Conservation (phyloP, 441 rosid species). For the Pelargonium myrrhifolium region DNA sequence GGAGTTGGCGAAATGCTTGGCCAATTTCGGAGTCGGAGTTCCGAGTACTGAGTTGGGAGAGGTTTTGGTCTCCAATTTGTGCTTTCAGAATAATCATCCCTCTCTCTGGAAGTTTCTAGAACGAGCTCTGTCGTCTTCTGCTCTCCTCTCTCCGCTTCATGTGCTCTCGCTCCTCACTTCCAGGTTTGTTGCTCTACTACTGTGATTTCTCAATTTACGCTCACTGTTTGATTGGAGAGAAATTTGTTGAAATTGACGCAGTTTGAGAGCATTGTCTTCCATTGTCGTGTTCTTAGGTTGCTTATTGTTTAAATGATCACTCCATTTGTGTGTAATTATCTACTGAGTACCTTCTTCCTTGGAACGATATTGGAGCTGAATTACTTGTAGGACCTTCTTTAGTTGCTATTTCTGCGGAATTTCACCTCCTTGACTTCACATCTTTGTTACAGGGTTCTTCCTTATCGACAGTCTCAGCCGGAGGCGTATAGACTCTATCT, state of each 20-base stretch:
- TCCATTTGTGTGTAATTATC: not conserved
- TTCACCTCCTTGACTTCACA: not conserved
- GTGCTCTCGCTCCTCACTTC: conserved; percentile 48
- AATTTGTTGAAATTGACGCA: not conserved
- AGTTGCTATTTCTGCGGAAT: not conserved
- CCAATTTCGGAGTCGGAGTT: conserved; percentile 10
- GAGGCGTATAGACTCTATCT: conserved; percentile 52
- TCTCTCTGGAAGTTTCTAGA: conserved; percentile 55
- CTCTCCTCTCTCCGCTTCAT: conserved; percentile 42
- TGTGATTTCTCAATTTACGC: not conserved
- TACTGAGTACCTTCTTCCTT: not conserved
- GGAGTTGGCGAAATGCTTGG: conserved; percentile 34
- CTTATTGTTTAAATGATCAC: not conserved
- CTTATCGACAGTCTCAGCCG: conserved; percentile 45
- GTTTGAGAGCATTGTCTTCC: not conserved
- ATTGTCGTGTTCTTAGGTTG: not conserved
- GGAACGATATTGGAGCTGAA: not conserved
- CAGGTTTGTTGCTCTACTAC: conserved; percentile 20
- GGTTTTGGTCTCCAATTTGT: conserved; percentile 34
- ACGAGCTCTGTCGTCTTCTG: conserved; percentile 33
- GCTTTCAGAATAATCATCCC: conserved; percentile 38
- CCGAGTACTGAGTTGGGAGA: conserved; percentile 41
- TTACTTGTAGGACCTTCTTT: not conserved
- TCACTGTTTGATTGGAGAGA: not conserved
- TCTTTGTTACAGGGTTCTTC: conserved; percentile 33